Base-by-base conservation (phyloP, 176 grass and related monocot species). In the Oropetium thomaeum region DNA sequence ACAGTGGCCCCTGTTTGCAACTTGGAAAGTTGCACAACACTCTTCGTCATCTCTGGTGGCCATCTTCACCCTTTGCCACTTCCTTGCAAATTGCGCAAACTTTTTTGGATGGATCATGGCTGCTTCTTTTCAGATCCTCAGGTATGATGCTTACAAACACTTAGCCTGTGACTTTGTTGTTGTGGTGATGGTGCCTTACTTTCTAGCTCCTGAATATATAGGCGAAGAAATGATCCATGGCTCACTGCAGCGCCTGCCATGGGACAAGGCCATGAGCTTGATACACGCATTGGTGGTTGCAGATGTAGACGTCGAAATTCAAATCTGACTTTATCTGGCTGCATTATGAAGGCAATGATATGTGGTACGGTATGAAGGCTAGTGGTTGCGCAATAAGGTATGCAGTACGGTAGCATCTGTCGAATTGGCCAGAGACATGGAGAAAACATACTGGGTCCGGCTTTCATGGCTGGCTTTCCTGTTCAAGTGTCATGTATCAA, bases 1-100 rank as follows among this genome's bases (percentile, higher is more conserved):
- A 13, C 83, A 87, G 32, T 90, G 63, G n/a, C 82, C 82, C 61
- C 83, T 90, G n/a, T 78, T 30, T 35, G 81, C 74, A 16, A 81
- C 35, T 25, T n/a, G n/a, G n/a, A 13, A 82, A 27, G 65, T 73
- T 41, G 57, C 12, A 16, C 37, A 76, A n/a, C 58, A 44, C 27
- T 27, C 59, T 1, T 19, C 8, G 0, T 10, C 23, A 5, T 58
- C 52, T 58, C 53, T 27, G 15, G 70, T 28, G 33, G 14, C 51
- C 40, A 25, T 73, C 35, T 73, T 73, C 10, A 41, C 13, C 52
- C 52, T 58, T 20, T 74, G 71, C 52, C 23, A 74, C 53, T 69
- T 83, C 31, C 62, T 82, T 3, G 39, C 8, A n/a, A 60, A 34
- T 58, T 73, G 70, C 8, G 70, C 35, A 73, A 73, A 8, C 23